phyloP scores from a whole-genome alignment of 2,329 filamentous ascomycete genomes.

The Sordariomycetes sp. region DNA sequence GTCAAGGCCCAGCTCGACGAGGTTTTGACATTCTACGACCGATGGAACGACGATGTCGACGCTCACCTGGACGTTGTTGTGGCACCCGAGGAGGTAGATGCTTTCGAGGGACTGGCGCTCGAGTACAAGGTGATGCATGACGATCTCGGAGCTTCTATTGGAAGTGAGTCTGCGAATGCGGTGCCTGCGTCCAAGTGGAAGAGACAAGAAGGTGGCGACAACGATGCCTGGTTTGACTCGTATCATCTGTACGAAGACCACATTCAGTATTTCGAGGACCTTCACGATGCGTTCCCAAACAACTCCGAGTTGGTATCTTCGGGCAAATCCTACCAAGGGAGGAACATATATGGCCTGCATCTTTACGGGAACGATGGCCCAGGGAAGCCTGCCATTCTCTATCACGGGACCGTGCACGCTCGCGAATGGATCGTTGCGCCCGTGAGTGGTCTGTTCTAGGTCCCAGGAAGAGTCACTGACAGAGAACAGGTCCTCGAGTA shows the following conservation, averaged over 20 bases:
- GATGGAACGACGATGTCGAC: constrained; percentile 10
- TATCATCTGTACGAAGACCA: constrained; percentile 44
- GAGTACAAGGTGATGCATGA: constrained; percentile 18
- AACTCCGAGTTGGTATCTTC: constrained; percentile 36
- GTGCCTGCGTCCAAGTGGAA: constrained; percentile 6
- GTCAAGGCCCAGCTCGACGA: constrained; percentile 21
- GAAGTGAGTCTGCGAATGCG: constrained; percentile 13
- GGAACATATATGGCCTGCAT: constrained; percentile 49
- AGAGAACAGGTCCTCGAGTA: constrained; percentile 30
- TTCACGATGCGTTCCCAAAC: constrained; percentile 29
- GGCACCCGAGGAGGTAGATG: constrained; percentile 15
- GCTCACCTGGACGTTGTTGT: constrained; percentile 20
- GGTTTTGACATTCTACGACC: constrained; percentile 11
- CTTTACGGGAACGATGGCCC: constrained; percentile 32
- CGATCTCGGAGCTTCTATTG: constrained; percentile 18
- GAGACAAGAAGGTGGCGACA: constrained; percentile 12
- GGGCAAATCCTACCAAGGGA: constrained; percentile 33
- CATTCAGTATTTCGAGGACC: constrained; percentile 30
- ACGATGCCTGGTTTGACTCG: constrained; percentile 34
- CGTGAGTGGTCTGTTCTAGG: constrained; percentile 26
- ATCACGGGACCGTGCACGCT: constrained; percentile 43
- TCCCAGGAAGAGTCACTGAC: neutral
- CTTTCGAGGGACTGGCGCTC: constrained; percentile 18
- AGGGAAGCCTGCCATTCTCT: constrained; percentile 38
- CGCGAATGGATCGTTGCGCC: constrained; percentile 45